A percentile compares a stretch with the other conserved stretches of the same genome.
Conservation (phyloP, 2,329 filamentous ascomycete species). For the Dothistroma pini region DNA sequence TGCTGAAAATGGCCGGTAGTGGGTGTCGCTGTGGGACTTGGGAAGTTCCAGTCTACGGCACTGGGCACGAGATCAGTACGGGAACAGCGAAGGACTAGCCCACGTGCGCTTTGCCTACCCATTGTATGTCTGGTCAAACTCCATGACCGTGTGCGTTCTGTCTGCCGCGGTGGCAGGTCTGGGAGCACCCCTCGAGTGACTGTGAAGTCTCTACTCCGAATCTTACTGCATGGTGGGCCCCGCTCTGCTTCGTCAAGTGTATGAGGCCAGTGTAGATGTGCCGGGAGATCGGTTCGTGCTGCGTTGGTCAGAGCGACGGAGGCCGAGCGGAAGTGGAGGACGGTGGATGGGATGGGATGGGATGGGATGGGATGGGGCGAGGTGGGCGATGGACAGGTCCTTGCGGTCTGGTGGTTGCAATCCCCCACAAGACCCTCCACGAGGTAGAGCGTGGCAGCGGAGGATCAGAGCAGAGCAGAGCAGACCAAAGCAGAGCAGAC, state of each 20-base stretch:
- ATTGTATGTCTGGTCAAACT: conserved; percentile 24
- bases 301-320: conserved; percentile 1
- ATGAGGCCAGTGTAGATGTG: conserved; percentile 10
- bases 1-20: conserved; percentile 39
- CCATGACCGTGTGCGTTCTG: conserved; percentile 17
- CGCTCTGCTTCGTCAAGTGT: conserved; percentile 2
- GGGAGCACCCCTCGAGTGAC: conserved; percentile 12
- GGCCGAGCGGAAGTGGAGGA: background rate
- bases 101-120: conserved; percentile 14
- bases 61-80: conserved; percentile 28
- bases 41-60: conserved; percentile 48
- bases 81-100: conserved; percentile 13
- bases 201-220: conserved; percentile 5
- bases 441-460: background rate
- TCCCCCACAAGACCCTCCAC: background rate
- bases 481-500: background rate
- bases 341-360: background rate
- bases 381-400: background rate
- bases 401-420: background rate
- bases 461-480: background rate
- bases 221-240: conserved; percentile 11
- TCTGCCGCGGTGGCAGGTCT: conserved; percentile 14
- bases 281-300: conserved; percentile 6
- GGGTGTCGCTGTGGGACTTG: conserved; percentile 49
- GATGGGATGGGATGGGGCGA: background rate